phyloP scores from a whole-genome alignment of 148 eudicot species.

The Rhododendron kiyosumense region DNA sequence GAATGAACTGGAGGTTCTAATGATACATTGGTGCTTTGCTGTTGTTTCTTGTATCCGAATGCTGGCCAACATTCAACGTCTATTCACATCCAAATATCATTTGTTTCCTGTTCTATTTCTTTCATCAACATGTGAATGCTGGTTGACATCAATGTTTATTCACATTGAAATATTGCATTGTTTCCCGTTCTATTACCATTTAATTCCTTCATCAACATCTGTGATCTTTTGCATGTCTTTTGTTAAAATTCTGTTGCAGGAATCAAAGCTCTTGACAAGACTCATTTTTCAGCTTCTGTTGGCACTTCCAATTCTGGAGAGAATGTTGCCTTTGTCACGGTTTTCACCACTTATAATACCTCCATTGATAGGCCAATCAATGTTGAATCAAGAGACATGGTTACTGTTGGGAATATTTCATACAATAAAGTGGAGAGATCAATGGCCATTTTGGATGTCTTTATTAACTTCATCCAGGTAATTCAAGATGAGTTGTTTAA shows the following conservation, averaged over 20 bases:
- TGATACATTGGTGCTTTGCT: not conserved
- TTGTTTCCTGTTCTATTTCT: not conserved
- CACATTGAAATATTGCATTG: no score
- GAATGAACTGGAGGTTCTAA: not conserved
- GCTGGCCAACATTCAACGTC: no score
- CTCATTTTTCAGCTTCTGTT: constrained; percentile 29
- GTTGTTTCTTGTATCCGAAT: not conserved
- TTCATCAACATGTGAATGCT: no score
- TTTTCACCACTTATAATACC: constrained; percentile 65
- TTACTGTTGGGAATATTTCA: constrained; percentile 58
- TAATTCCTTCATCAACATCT: not conserved
- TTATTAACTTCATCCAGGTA: constrained; percentile 81
- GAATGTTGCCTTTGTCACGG: constrained; percentile 62
- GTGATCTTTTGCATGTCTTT: not conserved
- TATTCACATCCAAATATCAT: not conserved
- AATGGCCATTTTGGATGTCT: constrained; percentile 66
- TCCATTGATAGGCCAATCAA: constrained; percentile 27
- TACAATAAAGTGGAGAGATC: constrained; percentile 84
- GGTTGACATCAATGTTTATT: no score
- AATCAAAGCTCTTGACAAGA: constrained; percentile 63
- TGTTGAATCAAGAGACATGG: constrained; percentile 36
- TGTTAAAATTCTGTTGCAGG: constrained; percentile 46
- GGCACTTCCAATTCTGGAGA: constrained; percentile 28
- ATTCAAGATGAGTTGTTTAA: not conserved
- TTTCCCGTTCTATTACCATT: not conserved